Percentiles rank a stretch among this genome's conserved stretches.
Conservation (phyloP, 768 basidiomycete species). For the Mycena venus region DNA sequence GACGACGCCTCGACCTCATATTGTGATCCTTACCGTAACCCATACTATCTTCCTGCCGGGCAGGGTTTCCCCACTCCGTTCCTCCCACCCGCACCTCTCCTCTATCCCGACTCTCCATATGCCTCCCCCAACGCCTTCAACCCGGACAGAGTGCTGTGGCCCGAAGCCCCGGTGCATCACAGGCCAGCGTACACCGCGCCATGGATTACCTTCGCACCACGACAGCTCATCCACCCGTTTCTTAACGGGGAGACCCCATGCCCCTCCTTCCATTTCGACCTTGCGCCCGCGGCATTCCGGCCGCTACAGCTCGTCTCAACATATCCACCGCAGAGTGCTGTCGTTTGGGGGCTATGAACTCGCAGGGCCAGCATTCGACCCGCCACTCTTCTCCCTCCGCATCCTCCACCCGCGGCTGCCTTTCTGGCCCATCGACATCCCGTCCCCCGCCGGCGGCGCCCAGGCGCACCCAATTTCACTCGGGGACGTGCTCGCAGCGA, state of each 20-base stretch:
- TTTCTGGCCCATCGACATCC: constrained; percentile 56
- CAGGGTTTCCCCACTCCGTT: background rate
- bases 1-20: background rate
- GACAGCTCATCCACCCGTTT: constrained; percentile 15
- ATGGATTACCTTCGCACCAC: constrained; percentile 1
- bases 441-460: constrained; percentile 5
- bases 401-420: constrained; percentile 55
- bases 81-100: constrained; percentile 7
- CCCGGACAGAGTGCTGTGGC: constrained; percentile 20
- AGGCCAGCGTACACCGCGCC: constrained; percentile 2
- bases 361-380: constrained; percentile 53
- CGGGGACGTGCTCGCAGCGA: constrained; percentile 9
- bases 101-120: constrained; percentile 10
- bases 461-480: background rate
- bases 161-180: background rate
- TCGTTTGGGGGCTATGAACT: constrained; percentile 41
- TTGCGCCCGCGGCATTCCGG: constrained; percentile 39
- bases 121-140: background rate
- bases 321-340: background rate
- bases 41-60: constrained; percentile 14
- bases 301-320: background rate
- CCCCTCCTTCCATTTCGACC: constrained; percentile 52
- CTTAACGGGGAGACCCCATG: constrained; percentile 49
- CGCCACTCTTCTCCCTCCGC: constrained; percentile 51
- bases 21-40: background rate